Evolutionary conservation across 2,329 filamentous ascomycete species (phyloP), one percentile per base, ranked within the genome.

Genomic region (Penicillium sp.): DNA sequence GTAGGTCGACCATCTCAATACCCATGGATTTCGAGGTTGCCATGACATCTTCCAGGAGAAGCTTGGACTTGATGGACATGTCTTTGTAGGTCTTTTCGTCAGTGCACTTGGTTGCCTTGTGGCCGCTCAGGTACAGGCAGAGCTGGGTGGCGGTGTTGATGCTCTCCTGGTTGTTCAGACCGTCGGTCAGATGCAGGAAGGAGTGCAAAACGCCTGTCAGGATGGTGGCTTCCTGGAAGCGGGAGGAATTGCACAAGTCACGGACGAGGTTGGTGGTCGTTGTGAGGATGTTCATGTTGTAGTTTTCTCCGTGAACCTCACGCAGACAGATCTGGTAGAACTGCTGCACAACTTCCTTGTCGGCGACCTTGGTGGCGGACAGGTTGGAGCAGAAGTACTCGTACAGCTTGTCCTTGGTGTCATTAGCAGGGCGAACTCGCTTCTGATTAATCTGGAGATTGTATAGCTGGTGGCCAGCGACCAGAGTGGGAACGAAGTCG

Each of bases 101-200:
- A 0, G 62, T 53, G 52, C 71, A 73, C 42, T 70, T 73, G 21
- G 58, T 65, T 21, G 68, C 64, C 47, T 70, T 63, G 58, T 74
- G 69, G 10, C 74, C 73, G 41, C 67, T 71, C 23, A 76, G 64
- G 50, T 74, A 73, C 13, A 73, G 55, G 41, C 73, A 75, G 2
- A 77, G 51, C 57, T 76, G 75, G 58, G 75, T 74, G 5, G 73
- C 71, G 0, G 67, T 68, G 15, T 68, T 69, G 50, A 77, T 69
- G 36, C 65, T 73, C 19, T 75, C 69, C 19, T 70, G 58, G 44
- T 59, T 61, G 41, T 68, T 67, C 12, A 74, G 63, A 10, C 70
- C 71, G 25, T 74, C 72, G 15, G 69, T 73, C 33, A 73, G 48
- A 42, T 73, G 73, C 8, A 71, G 61, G 56, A 72, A 74, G 0